A percentile compares a stretch with the other conserved stretches of the same genome.
phyloP scores from a whole-genome alignment of 1,284 basidiomycete species.

The Trichosporon sp. region DNA sequence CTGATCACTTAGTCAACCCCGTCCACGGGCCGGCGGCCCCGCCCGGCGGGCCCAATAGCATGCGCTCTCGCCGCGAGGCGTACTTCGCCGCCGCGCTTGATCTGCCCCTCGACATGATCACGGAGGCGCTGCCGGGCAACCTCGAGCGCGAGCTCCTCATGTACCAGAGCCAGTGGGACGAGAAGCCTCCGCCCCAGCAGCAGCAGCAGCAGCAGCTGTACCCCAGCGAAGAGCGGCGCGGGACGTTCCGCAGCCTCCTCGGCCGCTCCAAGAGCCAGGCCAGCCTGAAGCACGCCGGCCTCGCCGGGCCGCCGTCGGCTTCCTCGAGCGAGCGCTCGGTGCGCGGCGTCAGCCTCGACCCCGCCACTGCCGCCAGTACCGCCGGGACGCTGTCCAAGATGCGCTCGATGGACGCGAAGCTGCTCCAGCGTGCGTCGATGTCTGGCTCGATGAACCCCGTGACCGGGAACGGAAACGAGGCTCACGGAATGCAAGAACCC shows the following conservation, averaged over 20 bases:
- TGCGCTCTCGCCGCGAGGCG: conserved; percentile 30
- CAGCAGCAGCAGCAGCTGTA: not conserved
- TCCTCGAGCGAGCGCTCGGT: not conserved
- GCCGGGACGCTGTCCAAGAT: not conserved
- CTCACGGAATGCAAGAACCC: not conserved
- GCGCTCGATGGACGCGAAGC: conserved; percentile 1
- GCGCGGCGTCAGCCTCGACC: not conserved
- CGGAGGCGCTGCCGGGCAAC: conserved; percentile 11
- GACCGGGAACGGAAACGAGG: not conserved
- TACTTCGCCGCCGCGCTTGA: conserved; percentile 33
- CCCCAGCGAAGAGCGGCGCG: not conserved
- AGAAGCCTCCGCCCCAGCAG: not conserved
- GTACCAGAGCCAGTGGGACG: not conserved
- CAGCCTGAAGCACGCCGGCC: not conserved
- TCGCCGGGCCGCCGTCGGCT: not conserved
- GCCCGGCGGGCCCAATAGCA: not conserved
- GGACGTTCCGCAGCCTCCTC: not conserved
- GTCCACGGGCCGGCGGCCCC: not conserved
- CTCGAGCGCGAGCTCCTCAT: not conserved
- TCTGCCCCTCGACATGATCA: conserved; percentile 38
- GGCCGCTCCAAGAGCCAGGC: conserved; percentile 1
- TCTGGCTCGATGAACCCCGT: not conserved
- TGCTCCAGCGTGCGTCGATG: conserved; percentile 1
- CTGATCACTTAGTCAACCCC: conserved; percentile 4
- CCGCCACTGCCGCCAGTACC: not conserved